Evolutionary conservation across 2,329 filamentous ascomycete species (phyloP).

Genomic region (Xylaria arbuscula): DNA sequence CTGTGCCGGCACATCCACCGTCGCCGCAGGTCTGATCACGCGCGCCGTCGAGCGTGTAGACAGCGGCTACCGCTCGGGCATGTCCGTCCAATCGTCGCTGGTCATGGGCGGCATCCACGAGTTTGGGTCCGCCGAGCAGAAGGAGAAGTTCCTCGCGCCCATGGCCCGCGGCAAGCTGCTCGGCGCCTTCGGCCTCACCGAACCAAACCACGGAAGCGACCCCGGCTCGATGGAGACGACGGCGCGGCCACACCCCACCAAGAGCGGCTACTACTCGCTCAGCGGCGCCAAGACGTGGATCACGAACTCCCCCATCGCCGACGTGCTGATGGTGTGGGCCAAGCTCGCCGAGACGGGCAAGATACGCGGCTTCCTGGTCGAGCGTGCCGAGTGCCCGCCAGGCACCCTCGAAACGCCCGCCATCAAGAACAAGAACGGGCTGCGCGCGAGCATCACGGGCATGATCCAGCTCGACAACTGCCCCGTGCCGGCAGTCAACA

Average conservation of each 20-base stretch:
- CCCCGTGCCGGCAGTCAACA: constrained; percentile 88
- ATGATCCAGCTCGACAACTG: constrained; percentile 97
- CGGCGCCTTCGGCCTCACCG: constrained; percentile 89
- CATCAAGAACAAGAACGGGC: constrained; percentile 94
- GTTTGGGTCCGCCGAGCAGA: constrained; percentile 87
- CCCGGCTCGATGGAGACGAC: constrained; percentile 90
- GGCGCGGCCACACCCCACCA: constrained; percentile 85
- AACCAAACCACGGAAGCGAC: constrained; percentile 93
- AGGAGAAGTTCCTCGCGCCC: constrained; percentile 81
- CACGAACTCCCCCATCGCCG: constrained; percentile 90
- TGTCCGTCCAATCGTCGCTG: constrained; percentile 94
- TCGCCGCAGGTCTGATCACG: constrained; percentile 90
- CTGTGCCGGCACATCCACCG: constrained; percentile 87
- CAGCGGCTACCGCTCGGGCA: constrained; percentile 89
- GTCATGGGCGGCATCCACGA: constrained; percentile 93
- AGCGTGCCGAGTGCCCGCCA: constrained; percentile 83
- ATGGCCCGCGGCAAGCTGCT: constrained; percentile 86
- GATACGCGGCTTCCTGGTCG: constrained; percentile 92
- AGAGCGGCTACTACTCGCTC: constrained; percentile 82
- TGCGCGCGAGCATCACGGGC: constrained; percentile 92
- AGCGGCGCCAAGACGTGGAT: constrained; percentile 95
- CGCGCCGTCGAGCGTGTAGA: constrained; percentile 91
- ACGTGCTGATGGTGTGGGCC: constrained; percentile 89
- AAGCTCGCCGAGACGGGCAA: constrained; percentile 92
- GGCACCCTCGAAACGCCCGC: constrained; percentile 91